A percentile compares a stretch with the other conserved stretches of the same genome.
These are phyloP conservation scores for Aaosphaeria pasadenensis DNA, from an alignment of 2,329 filamentous ascomycete genomes.

Conservation along the genomic window DNA sequence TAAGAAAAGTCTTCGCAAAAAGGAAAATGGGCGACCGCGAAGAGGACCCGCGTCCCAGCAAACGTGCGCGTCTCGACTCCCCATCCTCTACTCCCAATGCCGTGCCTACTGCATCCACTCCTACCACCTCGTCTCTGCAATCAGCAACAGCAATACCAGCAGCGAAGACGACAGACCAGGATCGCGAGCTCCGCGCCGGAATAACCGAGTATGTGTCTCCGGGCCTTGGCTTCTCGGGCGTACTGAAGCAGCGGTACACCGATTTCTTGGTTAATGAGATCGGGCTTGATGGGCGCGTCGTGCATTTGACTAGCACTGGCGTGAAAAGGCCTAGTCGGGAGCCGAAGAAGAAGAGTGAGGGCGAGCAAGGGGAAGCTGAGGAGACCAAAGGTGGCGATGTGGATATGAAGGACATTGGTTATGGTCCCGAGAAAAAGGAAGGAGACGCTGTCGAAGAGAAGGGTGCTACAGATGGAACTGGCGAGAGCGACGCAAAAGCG, in stretches of 20 bases:
- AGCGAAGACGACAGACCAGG: slow-evolving; percentile 10
- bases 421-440: slow-evolving; percentile 20
- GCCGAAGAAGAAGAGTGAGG: neutral
- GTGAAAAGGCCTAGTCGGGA: neutral
- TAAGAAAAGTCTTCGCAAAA: neutral
- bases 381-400: slow-evolving; percentile 12
- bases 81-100: slow-evolving; percentile 2
- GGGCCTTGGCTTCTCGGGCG: slow-evolving; percentile 59
- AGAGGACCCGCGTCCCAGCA: slow-evolving; percentile 20
- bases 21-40: neutral
- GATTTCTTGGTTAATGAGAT: slow-evolving; percentile 95
- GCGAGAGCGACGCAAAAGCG: neutral
- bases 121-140: slow-evolving; percentile 4
- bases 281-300: slow-evolving; percentile 67
- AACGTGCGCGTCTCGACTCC: slow-evolving; percentile 31
- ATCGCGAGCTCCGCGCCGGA: slow-evolving; percentile 49
- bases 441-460: slow-evolving; percentile 10
- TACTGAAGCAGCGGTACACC: slow-evolving; percentile 74
- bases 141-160: slow-evolving; percentile 8
- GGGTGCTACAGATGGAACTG: slow-evolving; percentile 7
- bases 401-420: slow-evolving; percentile 10
- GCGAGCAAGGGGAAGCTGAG: slow-evolving; percentile 9
- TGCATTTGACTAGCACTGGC: slow-evolving; percentile 61
- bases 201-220: slow-evolving; percentile 63
- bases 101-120: slow-evolving; percentile 4